Evolutionary conservation across 2,329 filamentous ascomycete genomes (phyloP).

Genomic region (Phyllosticta citribraziliensis): DNA sequence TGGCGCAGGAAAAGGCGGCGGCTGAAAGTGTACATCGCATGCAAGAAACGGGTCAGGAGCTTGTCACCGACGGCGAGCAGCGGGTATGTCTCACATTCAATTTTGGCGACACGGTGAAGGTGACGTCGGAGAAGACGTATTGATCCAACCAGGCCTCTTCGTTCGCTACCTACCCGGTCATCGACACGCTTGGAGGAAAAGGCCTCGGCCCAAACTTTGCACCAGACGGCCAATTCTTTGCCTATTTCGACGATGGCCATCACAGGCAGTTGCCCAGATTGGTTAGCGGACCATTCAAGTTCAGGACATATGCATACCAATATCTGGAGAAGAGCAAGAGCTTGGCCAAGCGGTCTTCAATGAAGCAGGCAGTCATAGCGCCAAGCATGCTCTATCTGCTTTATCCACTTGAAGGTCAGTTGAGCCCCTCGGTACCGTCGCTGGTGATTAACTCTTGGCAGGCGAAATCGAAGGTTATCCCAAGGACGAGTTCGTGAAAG

Average conservation of each 20-base stretch:
- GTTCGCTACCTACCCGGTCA: constrained; percentile 25
- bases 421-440: neutral
- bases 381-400: constrained; percentile 26
- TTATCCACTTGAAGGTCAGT: constrained; percentile 19
- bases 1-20: constrained; percentile 22
- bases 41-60: constrained; percentile 18
- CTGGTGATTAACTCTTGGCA: neutral
- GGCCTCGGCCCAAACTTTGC: constrained; percentile 20
- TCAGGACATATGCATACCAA: constrained; percentile 24
- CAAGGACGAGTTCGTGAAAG: constrained; percentile 19
- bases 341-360: constrained; percentile 16
- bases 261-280: constrained; percentile 21
- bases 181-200: constrained; percentile 21
- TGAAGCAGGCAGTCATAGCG: constrained; percentile 25
- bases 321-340: constrained; percentile 19
- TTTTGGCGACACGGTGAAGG: neutral
- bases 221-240: constrained; percentile 24
- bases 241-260: constrained; percentile 24
- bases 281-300: constrained; percentile 19
- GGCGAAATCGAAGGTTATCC: constrained; percentile 21
- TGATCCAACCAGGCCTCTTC: constrained; percentile 14
- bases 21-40: constrained; percentile 21
- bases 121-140: neutral
- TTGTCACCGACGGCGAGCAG: constrained; percentile 25
- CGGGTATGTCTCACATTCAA: constrained; percentile 8